phyloP scores from a whole-genome alignment of 2,329 filamentous ascomycete species.

The Trichophyton schoenleinii region DNA sequence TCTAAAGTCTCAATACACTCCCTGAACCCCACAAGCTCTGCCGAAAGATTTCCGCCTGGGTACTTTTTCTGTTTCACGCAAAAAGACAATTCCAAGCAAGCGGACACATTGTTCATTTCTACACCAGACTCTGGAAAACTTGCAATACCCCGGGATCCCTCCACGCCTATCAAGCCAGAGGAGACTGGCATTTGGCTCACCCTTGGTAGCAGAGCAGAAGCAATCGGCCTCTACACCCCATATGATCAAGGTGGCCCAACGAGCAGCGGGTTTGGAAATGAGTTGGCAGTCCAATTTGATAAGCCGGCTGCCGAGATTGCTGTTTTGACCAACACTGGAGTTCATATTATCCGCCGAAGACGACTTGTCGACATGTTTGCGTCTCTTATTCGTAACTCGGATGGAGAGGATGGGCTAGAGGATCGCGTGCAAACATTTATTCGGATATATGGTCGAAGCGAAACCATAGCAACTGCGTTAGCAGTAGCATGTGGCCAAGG shows the following conservation, averaged over 20 bases:
- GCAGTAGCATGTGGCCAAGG: constrained; percentile 93
- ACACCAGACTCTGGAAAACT: constrained; percentile 83
- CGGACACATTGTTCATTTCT: constrained; percentile 66
- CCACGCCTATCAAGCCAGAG: constrained; percentile 48
- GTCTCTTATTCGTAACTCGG: constrained; percentile 58
- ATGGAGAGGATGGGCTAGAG: constrained; percentile 63
- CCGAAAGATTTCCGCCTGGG: constrained; percentile 60
- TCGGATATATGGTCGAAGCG: constrained; percentile 70
- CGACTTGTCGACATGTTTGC: constrained; percentile 88
- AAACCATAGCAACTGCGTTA: constrained; percentile 79
- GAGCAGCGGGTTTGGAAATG: constrained; percentile 79
- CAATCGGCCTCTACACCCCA: constrained; percentile 62
- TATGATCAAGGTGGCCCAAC: constrained; percentile 56
- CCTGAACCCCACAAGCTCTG: constrained; percentile 29
- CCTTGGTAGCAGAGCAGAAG: constrained; percentile 61
- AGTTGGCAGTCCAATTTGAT: constrained; percentile 93
- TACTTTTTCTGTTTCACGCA: constrained; percentile 79
- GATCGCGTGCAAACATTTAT: constrained; percentile 74
- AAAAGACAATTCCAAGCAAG: constrained; percentile 45
- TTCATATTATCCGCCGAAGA: constrained; percentile 72
- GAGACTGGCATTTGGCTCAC: constrained; percentile 74
- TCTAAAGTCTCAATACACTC: constrained; percentile 38
- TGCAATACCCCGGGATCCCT: constrained; percentile 42
- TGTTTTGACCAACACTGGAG: constrained; percentile 77
- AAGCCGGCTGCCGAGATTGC: constrained; percentile 70